These are phyloP conservation scores for Xylaria telfairii DNA, from an alignment of 495 filamentous ascomycete species.

Conservation along the genomic window DNA sequence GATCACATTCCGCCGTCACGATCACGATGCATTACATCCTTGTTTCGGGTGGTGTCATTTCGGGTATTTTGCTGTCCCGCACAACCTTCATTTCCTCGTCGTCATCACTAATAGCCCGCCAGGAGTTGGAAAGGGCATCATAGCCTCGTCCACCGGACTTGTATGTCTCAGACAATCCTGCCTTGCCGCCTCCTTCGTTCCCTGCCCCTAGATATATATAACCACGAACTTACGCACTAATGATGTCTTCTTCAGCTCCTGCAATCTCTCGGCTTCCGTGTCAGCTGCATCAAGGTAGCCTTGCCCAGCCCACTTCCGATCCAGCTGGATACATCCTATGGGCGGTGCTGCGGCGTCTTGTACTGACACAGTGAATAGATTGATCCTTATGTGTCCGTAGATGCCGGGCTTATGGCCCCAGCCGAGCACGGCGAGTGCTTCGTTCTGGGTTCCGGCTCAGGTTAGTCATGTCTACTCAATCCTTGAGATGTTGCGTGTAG, in stretches of 20 bases:
- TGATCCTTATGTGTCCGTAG: slow-evolving; percentile 84
- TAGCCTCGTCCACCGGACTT: slow-evolving; percentile 29
- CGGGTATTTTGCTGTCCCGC: slow-evolving; percentile 35
- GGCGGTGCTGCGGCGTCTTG: neutral
- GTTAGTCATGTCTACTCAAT: slow-evolving; percentile 13
- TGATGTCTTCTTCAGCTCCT: slow-evolving; percentile 23
- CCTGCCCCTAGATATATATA: neutral
- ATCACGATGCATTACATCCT: slow-evolving; percentile 79
- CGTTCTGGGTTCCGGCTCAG: slow-evolving; percentile 40
- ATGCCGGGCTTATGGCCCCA: slow-evolving; percentile 75
- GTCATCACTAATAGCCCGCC: slow-evolving; percentile 30
- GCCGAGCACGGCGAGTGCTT: slow-evolving; percentile 62
- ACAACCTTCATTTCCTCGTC: slow-evolving; percentile 4
- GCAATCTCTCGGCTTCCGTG: slow-evolving; percentile 32
- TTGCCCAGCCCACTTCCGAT: slow-evolving; percentile 35
- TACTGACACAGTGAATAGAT: slow-evolving; percentile 58
- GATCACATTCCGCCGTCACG: slow-evolving; percentile 24
- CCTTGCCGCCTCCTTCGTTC: neutral
- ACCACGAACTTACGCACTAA: neutral
- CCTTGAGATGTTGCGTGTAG: slow-evolving; percentile 18
- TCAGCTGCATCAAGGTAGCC: slow-evolving; percentile 29
- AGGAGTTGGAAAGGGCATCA: slow-evolving; percentile 44
- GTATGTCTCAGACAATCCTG: slow-evolving; percentile 19
- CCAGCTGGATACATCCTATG: slow-evolving; percentile 2
- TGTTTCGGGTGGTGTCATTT: slow-evolving; percentile 72